Evolutionary conservation across 805 yeast genomes (phyloP).

Genomic region (Yarrowia sp.): DNA sequence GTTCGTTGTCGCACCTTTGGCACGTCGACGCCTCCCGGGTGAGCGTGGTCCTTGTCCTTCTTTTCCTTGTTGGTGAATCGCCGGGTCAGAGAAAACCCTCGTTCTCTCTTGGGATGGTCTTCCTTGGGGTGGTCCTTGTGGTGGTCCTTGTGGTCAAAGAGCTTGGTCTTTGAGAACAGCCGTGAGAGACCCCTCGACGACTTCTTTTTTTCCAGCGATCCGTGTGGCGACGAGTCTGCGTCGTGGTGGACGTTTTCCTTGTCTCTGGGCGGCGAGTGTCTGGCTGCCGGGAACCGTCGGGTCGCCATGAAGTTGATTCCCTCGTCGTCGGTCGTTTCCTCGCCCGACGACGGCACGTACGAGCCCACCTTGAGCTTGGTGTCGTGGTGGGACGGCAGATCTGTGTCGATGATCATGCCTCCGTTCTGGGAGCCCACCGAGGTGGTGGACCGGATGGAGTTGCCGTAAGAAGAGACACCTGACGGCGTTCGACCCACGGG

Average conservation of each 20-base stretch:
- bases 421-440: slow-evolving; percentile 12
- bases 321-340: slow-evolving; percentile 36
- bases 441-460: neutral
- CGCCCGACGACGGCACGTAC: slow-evolving; percentile 35
- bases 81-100: slow-evolving; percentile 32
- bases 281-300: slow-evolving; percentile 9
- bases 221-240: slow-evolving; percentile 1
- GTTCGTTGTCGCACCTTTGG: slow-evolving; percentile 19
- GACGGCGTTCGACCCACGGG: neutral
- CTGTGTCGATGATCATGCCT: slow-evolving; percentile 35
- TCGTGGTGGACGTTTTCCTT: slow-evolving; percentile 25
- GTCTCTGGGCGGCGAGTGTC: slow-evolving; percentile 6
- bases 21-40: slow-evolving; percentile 19
- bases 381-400: slow-evolving; percentile 37
- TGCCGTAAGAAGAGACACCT: slow-evolving; percentile 15
- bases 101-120: slow-evolving; percentile 4
- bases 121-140: slow-evolving; percentile 13
- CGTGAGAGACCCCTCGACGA: slow-evolving; percentile 34
- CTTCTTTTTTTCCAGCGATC: slow-evolving; percentile 34
- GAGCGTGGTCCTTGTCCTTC: slow-evolving; percentile 9
- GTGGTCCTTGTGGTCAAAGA: slow-evolving; percentile 25
- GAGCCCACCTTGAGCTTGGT: slow-evolving; percentile 32
- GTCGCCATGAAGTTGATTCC: slow-evolving; percentile 36
- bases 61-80: slow-evolving; percentile 36
- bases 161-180: slow-evolving; percentile 36